These are phyloP conservation scores for Candida namnaoensis DNA, from an alignment of 805 yeast genomes.

Conservation along the genomic window DNA sequence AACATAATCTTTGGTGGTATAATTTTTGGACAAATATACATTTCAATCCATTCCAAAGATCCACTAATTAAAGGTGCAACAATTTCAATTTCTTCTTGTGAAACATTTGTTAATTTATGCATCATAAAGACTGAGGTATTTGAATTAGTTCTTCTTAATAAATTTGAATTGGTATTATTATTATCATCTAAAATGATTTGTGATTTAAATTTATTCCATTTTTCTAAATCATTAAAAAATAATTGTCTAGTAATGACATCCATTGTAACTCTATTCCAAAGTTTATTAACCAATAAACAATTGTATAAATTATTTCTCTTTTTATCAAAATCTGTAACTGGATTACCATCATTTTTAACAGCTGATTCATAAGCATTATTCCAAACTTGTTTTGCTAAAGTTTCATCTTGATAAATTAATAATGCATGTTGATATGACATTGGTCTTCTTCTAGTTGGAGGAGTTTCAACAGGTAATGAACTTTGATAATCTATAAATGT, in stretches of 20 bases:
- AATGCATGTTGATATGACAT: slow-evolving; percentile 61
- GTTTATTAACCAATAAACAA: slow-evolving; percentile 61
- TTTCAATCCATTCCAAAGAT: slow-evolving; percentile 59
- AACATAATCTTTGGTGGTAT: slow-evolving; percentile 46
- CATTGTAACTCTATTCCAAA: slow-evolving; percentile 51
- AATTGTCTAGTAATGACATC: slow-evolving; percentile 48
- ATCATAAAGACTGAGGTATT: slow-evolving; percentile 44
- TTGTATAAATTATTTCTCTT: slow-evolving; percentile 31
- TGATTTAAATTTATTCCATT: slow-evolving; percentile 30
- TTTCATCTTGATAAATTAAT: slow-evolving; percentile 49
- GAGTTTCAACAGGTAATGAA: slow-evolving; percentile 49
- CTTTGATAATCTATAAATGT: slow-evolving; percentile 49
- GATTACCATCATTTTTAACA: slow-evolving; percentile 10
- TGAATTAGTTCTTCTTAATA: slow-evolving; percentile 12
- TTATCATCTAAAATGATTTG: too few relatives aligned
- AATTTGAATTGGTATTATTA: not conserved
- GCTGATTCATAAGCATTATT: slow-evolving; percentile 15
- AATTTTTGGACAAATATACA: slow-evolving; percentile 74
- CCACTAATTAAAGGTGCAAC: slow-evolving; percentile 36
- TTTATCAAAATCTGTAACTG: slow-evolving; percentile 4
- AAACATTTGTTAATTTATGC: slow-evolving; percentile 52
- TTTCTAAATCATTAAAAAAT: slow-evolving; percentile 39
- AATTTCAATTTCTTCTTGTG: slow-evolving; percentile 44
- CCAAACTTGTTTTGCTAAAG: slow-evolving; percentile 39
- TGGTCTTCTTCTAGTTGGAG: slow-evolving; percentile 61